Percentiles rank a stretch among this genome's conserved stretches.
phyloP scores from a whole-genome alignment of 257 asterid genomes.

The Catharanthus roseus region DNA sequence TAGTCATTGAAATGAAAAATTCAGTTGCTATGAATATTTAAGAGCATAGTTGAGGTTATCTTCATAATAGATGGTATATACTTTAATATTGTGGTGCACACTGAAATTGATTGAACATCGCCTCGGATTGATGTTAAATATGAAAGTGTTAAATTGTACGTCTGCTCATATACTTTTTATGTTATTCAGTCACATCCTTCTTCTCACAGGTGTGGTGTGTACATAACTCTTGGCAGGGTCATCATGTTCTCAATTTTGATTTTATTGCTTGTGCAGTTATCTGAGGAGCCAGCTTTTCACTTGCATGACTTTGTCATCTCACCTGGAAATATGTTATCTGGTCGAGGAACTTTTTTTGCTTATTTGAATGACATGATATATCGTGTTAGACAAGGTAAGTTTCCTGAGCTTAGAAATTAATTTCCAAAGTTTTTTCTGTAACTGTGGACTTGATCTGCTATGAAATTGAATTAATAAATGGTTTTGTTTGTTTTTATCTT shows the following conservation, averaged over 20 bases:
- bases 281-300: constrained; percentile 56
- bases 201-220: neutral
- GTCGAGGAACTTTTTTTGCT: constrained; percentile 34
- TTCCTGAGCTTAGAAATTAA: neutral
- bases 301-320: constrained; percentile 47
- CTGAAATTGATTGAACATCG: neutral
- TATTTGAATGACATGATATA: constrained; percentile 40
- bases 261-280: constrained; percentile 48
- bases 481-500: neutral
- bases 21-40: neutral
- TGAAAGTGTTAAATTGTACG: neutral
- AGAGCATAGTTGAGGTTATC: neutral
- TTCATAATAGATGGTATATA: neutral
- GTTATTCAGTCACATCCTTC: neutral
- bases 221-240: neutral
- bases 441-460: neutral
- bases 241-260: neutral
- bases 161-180: neutral
- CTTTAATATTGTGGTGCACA: neutral
- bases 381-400: constrained; percentile 33
- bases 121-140: neutral
- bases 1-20: neutral
- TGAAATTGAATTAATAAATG: neutral
- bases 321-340: constrained; percentile 37
- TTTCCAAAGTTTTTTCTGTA: neutral